These are phyloP conservation scores for Eutreptiella sp. DNA, from an alignment of 208 protist genomes.

Conservation along the genomic window DNA sequence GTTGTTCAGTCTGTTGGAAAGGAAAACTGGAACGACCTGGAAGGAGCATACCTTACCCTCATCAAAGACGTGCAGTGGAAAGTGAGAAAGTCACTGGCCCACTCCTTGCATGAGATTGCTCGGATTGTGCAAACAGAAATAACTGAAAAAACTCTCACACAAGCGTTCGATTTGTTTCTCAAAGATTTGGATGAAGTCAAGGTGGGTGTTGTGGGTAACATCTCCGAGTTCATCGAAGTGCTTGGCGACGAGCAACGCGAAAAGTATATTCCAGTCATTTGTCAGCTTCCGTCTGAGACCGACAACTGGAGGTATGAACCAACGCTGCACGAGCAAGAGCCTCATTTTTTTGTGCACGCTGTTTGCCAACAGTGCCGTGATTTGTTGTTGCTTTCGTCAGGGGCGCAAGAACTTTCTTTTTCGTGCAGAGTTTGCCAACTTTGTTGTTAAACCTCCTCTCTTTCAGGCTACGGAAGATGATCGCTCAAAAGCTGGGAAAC, in stretches of 20 bases:
- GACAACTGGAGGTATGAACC: conserved; percentile 93
- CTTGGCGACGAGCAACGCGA: conserved; percentile 52
- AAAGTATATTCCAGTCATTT: conserved; percentile 63
- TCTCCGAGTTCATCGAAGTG: conserved; percentile 63
- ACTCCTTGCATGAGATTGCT: conserved; percentile 88
- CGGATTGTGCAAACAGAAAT: conserved; percentile 73
- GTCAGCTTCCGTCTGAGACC: conserved; percentile 66
- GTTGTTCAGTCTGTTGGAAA: conserved; percentile 76
- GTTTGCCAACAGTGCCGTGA: too few relatives aligned
- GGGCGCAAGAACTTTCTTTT: too few relatives aligned
- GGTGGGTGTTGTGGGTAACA: conserved; percentile 74
- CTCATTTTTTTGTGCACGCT: too few relatives aligned
- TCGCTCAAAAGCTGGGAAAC: conserved; percentile 70
- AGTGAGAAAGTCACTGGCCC: conserved; percentile 84
- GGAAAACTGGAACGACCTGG: conserved; percentile 72
- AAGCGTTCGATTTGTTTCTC: conserved; percentile 83
- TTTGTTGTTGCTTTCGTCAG: too few relatives aligned
- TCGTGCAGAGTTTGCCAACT: too few relatives aligned
- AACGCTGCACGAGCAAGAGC: too few relatives aligned
- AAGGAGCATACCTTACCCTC: conserved; percentile 80
- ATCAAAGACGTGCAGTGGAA: conserved; percentile 91
- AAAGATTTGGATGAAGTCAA: conserved; percentile 92
- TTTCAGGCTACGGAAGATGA: conserved; percentile 76
- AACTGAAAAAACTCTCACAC: conserved; percentile 68
- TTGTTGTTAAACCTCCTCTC: too few relatives aligned